A percentile compares a stretch with the other conserved stretches of the same genome.
These are phyloP conservation scores for Phytophthora megakarya DNA, from an alignment of 352 stramenopile species.

Conservation along the genomic window DNA sequence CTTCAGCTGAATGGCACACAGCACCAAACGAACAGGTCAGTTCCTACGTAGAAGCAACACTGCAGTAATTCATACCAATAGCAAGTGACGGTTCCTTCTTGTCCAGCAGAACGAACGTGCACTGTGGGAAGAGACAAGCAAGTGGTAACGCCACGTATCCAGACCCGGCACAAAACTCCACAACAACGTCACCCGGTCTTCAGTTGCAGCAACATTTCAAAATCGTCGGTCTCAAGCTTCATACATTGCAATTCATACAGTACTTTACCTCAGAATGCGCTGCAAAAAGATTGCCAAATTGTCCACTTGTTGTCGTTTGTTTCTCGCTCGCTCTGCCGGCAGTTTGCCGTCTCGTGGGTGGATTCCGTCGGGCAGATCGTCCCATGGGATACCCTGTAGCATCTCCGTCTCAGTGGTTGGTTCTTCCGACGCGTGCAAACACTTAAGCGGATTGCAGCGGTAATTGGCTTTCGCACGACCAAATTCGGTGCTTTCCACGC, in stretches of 20 bases:
- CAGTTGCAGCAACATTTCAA: neutral
- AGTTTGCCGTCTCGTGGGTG: slow-evolving; percentile 75
- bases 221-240: slow-evolving; percentile 11
- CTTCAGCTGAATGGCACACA: slow-evolving; percentile 39
- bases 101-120: slow-evolving; percentile 79
- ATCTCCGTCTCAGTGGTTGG: neutral
- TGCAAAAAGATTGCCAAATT: slow-evolving; percentile 78
- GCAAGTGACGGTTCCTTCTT: slow-evolving; percentile 79
- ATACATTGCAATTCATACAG: neutral
- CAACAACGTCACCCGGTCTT: slow-evolving; percentile 75
- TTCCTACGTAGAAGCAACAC: neutral
- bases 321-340: slow-evolving; percentile 49
- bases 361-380: slow-evolving; percentile 61
- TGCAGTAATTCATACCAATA: slow-evolving; percentile 49
- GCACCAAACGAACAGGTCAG: neutral
- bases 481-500: slow-evolving; percentile 53
- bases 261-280: slow-evolving; percentile 55
- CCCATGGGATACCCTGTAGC: slow-evolving; percentile 61
- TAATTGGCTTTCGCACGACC: slow-evolving; percentile 43
- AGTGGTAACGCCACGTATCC: slow-evolving; percentile 80
- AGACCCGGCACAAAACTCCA: slow-evolving; percentile 84
- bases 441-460: slow-evolving; percentile 65
- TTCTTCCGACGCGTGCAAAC: slow-evolving; percentile 28
- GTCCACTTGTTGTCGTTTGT: slow-evolving; percentile 81
- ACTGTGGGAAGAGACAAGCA: slow-evolving; percentile 73